Evolutionary conservation across 1,139 yeast genomes (phyloP), one percentile per base, ranked within the genome.

Genomic region (Blastobotrys malaysiensis): DNA sequence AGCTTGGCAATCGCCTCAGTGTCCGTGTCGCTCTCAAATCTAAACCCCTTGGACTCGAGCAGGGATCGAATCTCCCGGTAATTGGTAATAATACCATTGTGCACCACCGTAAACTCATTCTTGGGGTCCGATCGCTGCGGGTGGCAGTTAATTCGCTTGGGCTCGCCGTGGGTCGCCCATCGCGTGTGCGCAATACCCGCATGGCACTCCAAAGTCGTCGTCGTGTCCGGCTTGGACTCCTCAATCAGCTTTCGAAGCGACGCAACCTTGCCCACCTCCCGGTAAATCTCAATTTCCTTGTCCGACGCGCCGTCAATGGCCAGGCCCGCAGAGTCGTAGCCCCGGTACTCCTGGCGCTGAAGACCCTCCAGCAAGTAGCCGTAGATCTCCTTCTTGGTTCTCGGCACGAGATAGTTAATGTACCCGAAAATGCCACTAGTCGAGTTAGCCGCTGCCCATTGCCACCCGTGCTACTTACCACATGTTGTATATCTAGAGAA

Each of bases 151-250:
- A 74, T 69, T 57, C 79, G 82, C 65, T 81, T 82, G 55, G 98
- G 98, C 66, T 85, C 88, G 73, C 99, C 99, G 73, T 95, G 99
- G 48, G 99, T 95, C 49, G 99, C 99, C 99, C 99, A 95, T 78
- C 99, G 86, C 16, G 99, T 95, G 74, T 95, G 99, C 45, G 99
- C 98, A 71, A 95, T 93, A 69, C 96, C 99, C 57, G 85, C 93
- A 69, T 93, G 99, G 71, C 86, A 83, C 64, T 83, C 86, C 67
- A 89, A 89, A 22, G 82, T 78, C 63, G 84, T 79, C 68, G 85
- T 80, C 56, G 82, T 78, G 54, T 82, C 73, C 53, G 77, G 76
- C 46, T 73, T 71, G 48, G 69, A 58, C 47, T 64, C 65, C 45
- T 77, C 80, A 61, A 91, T 82, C 69, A 82, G 83, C 66, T 86